Conservation (phyloP, 306 rosid genomes). For the Ammopiptanthus mongolicus region DNA sequence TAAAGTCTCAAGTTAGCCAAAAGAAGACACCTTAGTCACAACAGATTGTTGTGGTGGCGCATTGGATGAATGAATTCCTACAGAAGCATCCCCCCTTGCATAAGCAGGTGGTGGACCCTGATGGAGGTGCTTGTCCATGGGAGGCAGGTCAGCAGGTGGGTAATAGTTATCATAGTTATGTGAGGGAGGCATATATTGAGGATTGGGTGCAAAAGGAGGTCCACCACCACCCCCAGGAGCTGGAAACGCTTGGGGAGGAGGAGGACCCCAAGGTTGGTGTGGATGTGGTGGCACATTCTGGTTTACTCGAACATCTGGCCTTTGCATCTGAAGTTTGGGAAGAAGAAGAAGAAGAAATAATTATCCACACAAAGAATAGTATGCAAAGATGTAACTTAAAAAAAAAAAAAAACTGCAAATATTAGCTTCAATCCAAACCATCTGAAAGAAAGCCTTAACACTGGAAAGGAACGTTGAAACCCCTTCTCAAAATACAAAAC, state of each 20-base stretch:
- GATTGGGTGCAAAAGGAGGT: constrained; percentile 49
- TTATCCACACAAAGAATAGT: constrained; percentile 2
- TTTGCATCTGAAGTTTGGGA: constrained; percentile 41
- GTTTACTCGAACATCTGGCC: constrained; percentile 37
- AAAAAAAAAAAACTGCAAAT: not conserved
- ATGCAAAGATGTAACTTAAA: not conserved
- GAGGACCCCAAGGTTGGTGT: constrained; percentile 53
- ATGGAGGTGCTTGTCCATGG: constrained; percentile 36
- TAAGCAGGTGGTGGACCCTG: constrained; percentile 46
- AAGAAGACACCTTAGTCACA: constrained; percentile 38
- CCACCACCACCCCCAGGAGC: constrained; percentile 35
- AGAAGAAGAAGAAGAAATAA: not conserved
- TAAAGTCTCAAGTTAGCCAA: not conserved
- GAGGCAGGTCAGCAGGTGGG: constrained; percentile 42
- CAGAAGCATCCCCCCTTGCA: constrained; percentile 36
- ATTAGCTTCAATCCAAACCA: not conserved
- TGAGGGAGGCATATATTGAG: constrained; percentile 45
- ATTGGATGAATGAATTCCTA: constrained; percentile 33
- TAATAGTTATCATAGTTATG: constrained; percentile 47
- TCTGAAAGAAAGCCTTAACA: not conserved
- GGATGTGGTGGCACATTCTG: constrained; percentile 37
- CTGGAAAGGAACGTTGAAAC: not conserved
- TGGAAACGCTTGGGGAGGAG: constrained; percentile 48
- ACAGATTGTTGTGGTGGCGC: constrained; percentile 34
- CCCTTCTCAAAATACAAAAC: constrained; percentile 7